Evolutionary conservation across 1,284 basidiomycete species (phyloP), one percentile per base, ranked within the genome.

Genomic region (Tylopilus orsonianus): DNA sequence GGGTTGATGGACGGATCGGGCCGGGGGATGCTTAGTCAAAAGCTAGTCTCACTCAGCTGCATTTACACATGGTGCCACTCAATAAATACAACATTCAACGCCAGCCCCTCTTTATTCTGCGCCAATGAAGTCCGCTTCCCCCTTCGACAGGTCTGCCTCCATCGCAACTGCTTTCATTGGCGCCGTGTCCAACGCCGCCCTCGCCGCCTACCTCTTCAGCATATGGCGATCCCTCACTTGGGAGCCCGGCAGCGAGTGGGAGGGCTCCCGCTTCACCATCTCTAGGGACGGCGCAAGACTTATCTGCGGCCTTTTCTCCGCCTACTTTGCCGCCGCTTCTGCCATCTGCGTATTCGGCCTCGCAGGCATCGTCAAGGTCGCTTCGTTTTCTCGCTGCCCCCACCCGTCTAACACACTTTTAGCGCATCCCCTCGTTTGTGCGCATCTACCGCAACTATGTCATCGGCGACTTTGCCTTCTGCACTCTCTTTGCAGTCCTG

Each of bases 181-280:
- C 44, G 74, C 77, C 3, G 53, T 80, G 43, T 66, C 76, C 56
- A 86, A 88, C 66, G 58, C 74, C 37, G 68, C 70, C 16, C 69
- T 84, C 56, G 77, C 83, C 18, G 56, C 74, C 22, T 79, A 83
- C 52, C 72, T 86, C 49, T 70, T 81, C 32, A 66, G 77, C 44
- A 63, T 77, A 22, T 87, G 77, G 75, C 72, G 74, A 45, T 78
- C 80, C n/a, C 71, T 85, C 59, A 78, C 75, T 56, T 83, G 81
- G 78, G 84, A 87, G 53, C 73, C 77, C 20, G 82, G 83, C 57
- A 80, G 75, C 56, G 86, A 89, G 59, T 88, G 84, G 85, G 85
- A 88, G 64, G 74, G 76, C 18, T 74, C 78, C 3, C 67, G 72
- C 19, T 79, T 82, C 64, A 73, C 73, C 18, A 80, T 83, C 75